A percentile compares a stretch with the other conserved stretches of the same genome.
Conservation (phyloP, 257 asterid genomes). For the Nicotiana knightiana region DNA sequence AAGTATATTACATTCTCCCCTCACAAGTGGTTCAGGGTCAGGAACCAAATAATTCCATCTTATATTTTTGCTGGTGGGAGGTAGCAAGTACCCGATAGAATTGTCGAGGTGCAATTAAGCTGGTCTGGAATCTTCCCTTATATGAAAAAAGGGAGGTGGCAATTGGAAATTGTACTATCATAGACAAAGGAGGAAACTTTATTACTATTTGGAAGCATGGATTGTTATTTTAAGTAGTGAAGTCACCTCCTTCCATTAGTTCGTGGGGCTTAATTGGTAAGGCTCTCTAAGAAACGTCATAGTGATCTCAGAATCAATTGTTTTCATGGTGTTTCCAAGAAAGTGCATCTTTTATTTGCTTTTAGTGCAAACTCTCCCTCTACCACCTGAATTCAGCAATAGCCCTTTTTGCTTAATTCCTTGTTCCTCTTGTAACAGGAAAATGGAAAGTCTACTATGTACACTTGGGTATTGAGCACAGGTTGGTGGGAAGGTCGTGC, state of each 20-base stretch:
- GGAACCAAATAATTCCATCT: too few species aligned
- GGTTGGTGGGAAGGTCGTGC: constrained; percentile 92
- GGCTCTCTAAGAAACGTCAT: background rate
- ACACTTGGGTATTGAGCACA: constrained; percentile 82
- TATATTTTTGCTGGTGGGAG: too few species aligned
- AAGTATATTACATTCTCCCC: too few species aligned
- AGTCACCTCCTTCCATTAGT: background rate
- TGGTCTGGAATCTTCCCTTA: too few species aligned
- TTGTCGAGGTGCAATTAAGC: too few species aligned
- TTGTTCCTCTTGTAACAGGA: constrained; percentile 40
- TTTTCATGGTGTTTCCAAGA: background rate
- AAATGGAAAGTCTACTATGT: constrained; percentile 79
- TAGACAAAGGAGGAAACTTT: background rate
- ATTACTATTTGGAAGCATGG: background rate
- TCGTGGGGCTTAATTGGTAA: background rate
- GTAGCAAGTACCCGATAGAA: too few species aligned
- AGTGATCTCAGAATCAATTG: background rate
- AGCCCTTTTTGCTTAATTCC: background rate
- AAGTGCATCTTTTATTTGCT: background rate
- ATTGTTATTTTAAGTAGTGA: background rate
- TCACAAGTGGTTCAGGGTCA: too few species aligned
- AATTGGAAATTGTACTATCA: background rate
- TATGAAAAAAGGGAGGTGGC: background rate
- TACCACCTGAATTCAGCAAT: background rate
- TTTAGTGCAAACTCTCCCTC: background rate